A percentile compares a stretch with the other conserved stretches of the same genome.
phyloP scores from a whole-genome alignment of 2,329 filamentous ascomycete genomes.

The Hirsutella minnesotensis region DNA sequence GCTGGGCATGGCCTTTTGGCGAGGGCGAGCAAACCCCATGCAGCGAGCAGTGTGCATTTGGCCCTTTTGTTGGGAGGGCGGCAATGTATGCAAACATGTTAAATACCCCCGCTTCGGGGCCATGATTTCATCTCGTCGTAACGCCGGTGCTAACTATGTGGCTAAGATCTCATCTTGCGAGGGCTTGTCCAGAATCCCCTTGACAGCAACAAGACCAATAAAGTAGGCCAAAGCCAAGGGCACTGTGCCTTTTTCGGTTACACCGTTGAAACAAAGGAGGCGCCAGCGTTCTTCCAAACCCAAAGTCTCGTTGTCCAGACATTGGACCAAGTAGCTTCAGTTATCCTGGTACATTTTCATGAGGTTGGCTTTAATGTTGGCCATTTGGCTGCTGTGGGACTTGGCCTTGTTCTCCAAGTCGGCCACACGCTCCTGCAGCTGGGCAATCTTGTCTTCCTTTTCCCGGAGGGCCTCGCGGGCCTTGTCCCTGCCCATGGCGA shows the following conservation, averaged over 20 bases:
- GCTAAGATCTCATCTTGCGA: too few relatives aligned
- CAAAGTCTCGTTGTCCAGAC: too few relatives aligned
- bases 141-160: too few relatives aligned
- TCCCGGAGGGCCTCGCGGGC: slow-evolving; percentile 48
- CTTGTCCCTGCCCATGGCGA: slow-evolving; percentile 54
- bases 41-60: background rate
- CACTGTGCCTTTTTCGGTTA: too few relatives aligned
- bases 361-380: slow-evolving; percentile 24
- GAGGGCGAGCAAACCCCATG: background rate
- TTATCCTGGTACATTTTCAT: slow-evolving; percentile 24
- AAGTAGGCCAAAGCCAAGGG: too few relatives aligned
- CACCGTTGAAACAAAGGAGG: too few relatives aligned
- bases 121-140: background rate
- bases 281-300: too few relatives aligned
- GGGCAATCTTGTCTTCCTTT: slow-evolving; percentile 38
- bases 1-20: too few relatives aligned
- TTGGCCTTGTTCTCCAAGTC: slow-evolving; percentile 21
- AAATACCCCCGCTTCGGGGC: background rate
- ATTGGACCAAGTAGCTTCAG: too few relatives aligned
- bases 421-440: slow-evolving; percentile 23
- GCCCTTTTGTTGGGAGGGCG: background rate
- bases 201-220: too few relatives aligned
- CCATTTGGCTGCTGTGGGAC: slow-evolving; percentile 14
- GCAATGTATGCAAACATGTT: background rate
- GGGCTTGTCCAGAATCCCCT: too few relatives aligned